Evolutionary conservation across 176 grass and related monocot genomes (phyloP), one percentile per base, ranked within the genome.

Genomic region (Carex myosuroides): DNA sequence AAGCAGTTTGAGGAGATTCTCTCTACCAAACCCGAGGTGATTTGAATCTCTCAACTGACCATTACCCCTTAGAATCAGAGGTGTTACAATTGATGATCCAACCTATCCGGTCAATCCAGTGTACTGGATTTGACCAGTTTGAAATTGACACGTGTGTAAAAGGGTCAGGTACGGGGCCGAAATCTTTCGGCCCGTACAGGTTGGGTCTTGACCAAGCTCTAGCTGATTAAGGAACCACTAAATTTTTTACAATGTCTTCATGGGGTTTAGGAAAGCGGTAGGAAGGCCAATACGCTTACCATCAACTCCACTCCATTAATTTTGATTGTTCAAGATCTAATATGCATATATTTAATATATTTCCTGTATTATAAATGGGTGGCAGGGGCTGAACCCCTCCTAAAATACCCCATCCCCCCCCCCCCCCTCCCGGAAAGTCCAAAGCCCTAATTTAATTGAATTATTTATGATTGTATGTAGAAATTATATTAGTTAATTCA

Each of bases 1-100:
- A 89, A 89, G 50, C 83, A 89, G 26, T 89, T 89, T 85, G 87
- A 85, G 14, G 76, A 87, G 65, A 74, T 87, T 76, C 53, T 87
- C 41, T 83, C 67, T 33, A 13, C 57, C 55, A 87, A 78, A 83
- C 50, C 80, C n/a, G 86, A 87, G 79, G 86, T 82, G 13, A 82
- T 29, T 48, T 9, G 8, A 41, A 61, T 61, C 22, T 61, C n/a
- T 61, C n/a, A 61, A 61, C 59, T 61, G n/a, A 61, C 59, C 59
- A 1, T 58, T 58, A 58, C 56, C 4, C 54, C 16, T 57, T 57
- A 4, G 54, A 42, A 7, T 6, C 39, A 42, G 39, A 6, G 6
- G 39, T 42, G 39, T 6, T 57, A 16, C 16, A 16, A 16, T 57
- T 57, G 0, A 16, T 57, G 54, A 57, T 57, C 14, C 13, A 57